Evolutionary conservation across 108 stramenopile genomes (phyloP).

Genomic region (Bacterosira constricta): DNA sequence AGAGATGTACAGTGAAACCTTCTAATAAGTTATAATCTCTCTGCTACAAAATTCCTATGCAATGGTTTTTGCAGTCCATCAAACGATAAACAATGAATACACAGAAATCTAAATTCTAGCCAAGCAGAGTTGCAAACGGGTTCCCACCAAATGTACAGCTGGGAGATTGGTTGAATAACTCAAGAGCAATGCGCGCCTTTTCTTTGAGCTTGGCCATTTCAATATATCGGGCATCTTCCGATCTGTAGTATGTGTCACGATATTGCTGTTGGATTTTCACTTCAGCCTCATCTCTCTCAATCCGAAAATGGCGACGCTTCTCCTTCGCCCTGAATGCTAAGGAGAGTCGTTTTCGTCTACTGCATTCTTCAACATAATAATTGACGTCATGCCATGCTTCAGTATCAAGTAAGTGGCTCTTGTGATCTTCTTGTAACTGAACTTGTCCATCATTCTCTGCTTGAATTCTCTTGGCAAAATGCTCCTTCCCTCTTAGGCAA

Average conservation of each 20-base stretch:
- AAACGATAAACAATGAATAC: not conserved
- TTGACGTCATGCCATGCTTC: constrained; percentile 77
- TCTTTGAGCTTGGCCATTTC: constrained; percentile 76
- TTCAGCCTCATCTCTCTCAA: constrained; percentile 51
- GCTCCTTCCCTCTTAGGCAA: constrained; percentile 64
- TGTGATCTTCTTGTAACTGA: constrained; percentile 51
- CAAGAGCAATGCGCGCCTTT: constrained; percentile 64
- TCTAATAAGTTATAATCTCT: too few relatives aligned
- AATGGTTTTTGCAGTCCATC: not conserved
- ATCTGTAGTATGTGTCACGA: constrained; percentile 45
- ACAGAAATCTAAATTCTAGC: not conserved
- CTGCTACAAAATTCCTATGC: not conserved
- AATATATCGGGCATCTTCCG: constrained; percentile 65
- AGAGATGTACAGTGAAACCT: too few relatives aligned
- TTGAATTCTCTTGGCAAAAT: constrained; percentile 53
- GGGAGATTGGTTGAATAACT: constrained; percentile 35
- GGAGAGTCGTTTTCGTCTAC: constrained; percentile 65
- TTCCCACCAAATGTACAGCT: constrained; percentile 25
- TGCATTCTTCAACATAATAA: constrained; percentile 76
- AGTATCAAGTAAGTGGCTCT: constrained; percentile 63
- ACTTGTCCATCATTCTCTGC: constrained; percentile 50
- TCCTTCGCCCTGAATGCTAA: constrained; percentile 83
- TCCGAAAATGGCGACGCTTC: constrained; percentile 61
- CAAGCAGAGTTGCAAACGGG: constrained; percentile 28
- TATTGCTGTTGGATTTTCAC: constrained; percentile 43